Base-by-base conservation (phyloP, 2,329 filamentous ascomycete species). In the Rhynchosporium graminicola region DNA sequence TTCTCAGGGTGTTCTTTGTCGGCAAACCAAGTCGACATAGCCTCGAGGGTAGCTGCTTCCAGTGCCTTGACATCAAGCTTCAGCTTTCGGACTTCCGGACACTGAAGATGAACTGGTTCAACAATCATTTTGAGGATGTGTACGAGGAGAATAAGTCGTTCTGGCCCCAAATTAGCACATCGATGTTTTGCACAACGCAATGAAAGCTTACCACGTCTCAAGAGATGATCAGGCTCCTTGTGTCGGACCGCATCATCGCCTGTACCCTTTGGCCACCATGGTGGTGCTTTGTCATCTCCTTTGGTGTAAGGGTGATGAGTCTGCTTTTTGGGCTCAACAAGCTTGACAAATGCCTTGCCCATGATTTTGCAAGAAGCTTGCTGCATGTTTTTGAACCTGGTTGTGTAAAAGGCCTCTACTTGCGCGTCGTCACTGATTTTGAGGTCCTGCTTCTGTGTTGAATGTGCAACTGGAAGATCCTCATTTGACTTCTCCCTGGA, bases 121-220 rank as follows among this genome's bases (percentile, higher is more conserved):
- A 71, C 76, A 2, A 87, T 76, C 75, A 88, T 77, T 31, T 79
- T 77, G n/a, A 88, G 71, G 47, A 88, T 87, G 65, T 88, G 85
- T 51, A 80, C 80, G 3, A 88, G 75, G 9, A 46, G 43, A 20
- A 8, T 8, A 26, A 46, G n/a, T 46, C 43, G 43, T n/a, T 46
- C 43, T 45, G 20, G 13, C 15, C 7, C 15, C 7, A 4, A 36
- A 36, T 36, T 36, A 36, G 33, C 33, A 9, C 5, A 5, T 36
- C 9, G 33, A 36, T 36, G 33, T 36, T 9, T 36, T 36, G 5
- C 33, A 36, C 33, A 5, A 36, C 33, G 33, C 33, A 36, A 36
- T 5, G 33, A 9, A 36, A 36, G 20, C 33, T 15, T 54, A 20
- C 46, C 57, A 31, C 20, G 46, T 12, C 10, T 60, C 3, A 45